Percentiles rank a stretch among this genome's conserved stretches.
Conservation (phyloP, 768 basidiomycete genomes). For the Kwoniella sp. region DNA sequence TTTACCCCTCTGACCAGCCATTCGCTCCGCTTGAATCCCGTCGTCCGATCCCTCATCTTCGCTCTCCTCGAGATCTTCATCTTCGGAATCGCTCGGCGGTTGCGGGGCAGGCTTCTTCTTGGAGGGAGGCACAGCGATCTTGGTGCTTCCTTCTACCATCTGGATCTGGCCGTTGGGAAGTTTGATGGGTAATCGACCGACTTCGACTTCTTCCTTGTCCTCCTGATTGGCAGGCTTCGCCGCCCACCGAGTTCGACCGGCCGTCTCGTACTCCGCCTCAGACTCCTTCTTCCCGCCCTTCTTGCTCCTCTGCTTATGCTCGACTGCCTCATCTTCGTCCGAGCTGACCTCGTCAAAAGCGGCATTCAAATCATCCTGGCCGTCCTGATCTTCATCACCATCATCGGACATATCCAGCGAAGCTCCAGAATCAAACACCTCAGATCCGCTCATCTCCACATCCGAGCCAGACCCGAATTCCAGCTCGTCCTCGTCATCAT, state of each 20-base stretch:
- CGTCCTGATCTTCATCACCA: slow-evolving; percentile 25
- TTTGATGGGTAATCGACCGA: slow-evolving; percentile 74
- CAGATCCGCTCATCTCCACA: slow-evolving; percentile 59
- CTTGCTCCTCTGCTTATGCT: slow-evolving; percentile 66
- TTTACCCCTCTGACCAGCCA: slow-evolving; percentile 49
- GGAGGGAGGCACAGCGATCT: slow-evolving; percentile 41
- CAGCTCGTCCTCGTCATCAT: slow-evolving; percentile 18
- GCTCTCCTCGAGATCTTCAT: slow-evolving; percentile 34
- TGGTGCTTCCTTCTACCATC: slow-evolving; percentile 52
- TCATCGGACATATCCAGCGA: slow-evolving; percentile 50
- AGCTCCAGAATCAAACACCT: slow-evolving; percentile 59
- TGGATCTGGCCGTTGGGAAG: slow-evolving; percentile 76
- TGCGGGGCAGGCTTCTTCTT: slow-evolving; percentile 31
- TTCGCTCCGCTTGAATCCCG: slow-evolving; percentile 41
- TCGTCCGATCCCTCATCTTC: slow-evolving; percentile 46
- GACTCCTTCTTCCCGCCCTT: slow-evolving; percentile 50
- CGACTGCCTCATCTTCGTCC: slow-evolving; percentile 34
- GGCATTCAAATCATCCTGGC: slow-evolving; percentile 29
- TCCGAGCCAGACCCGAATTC: slow-evolving; percentile 36
- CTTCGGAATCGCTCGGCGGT: slow-evolving; percentile 29
- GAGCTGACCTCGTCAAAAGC: slow-evolving; percentile 21
- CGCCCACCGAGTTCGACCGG: slow-evolving; percentile 59
- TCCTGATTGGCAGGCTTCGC: slow-evolving; percentile 15
- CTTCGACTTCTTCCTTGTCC: slow-evolving; percentile 46
- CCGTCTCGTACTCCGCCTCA: slow-evolving; percentile 60